A percentile compares a stretch with the other conserved stretches of the same genome.
phyloP scores from a whole-genome alignment of 768 basidiomycete species.

The Boletus rufocinnamomeus region DNA sequence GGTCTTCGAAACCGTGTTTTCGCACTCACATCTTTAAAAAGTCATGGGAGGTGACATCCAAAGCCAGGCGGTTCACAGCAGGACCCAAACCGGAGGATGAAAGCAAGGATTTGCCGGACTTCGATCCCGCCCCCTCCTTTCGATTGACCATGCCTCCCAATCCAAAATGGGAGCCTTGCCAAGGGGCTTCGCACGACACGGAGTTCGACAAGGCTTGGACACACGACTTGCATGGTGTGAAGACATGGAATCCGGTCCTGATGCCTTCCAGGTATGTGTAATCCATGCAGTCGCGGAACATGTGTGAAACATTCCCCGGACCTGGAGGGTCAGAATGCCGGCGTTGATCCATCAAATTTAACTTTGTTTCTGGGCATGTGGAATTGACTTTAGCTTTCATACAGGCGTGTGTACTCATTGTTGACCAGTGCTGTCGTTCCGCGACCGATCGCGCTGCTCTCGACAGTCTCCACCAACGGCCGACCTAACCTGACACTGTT shows the following conservation, averaged over 20 bases:
- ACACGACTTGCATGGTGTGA: conserved; percentile 38
- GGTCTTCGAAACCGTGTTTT: conserved; percentile 2
- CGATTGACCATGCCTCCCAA: conserved; percentile 40
- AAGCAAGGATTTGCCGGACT: conserved; percentile 14
- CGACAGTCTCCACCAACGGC: conserved; percentile 53
- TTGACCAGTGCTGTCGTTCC: conserved; percentile 62
- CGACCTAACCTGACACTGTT: conserved; percentile 65
- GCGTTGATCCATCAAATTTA: conserved; percentile 16
- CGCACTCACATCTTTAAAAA: conserved; percentile 1
- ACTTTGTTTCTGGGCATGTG: conserved; percentile 20
- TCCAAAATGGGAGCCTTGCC: conserved; percentile 46
- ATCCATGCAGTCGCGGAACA: conserved; percentile 12
- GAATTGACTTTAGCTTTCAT: conserved; percentile 25
- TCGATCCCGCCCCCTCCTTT: conserved; percentile 34
- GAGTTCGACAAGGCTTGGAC: conserved; percentile 31
- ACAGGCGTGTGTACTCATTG: conserved; percentile 46
- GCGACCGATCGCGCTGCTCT: conserved; percentile 63
- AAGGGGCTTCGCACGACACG: conserved; percentile 33
- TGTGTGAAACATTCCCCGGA: background rate
- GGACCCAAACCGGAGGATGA: conserved; percentile 1
- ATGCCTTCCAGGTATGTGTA: conserved; percentile 33
- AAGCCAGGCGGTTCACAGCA: conserved; percentile 7
- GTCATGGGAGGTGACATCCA: background rate
- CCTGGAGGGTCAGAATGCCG: conserved; percentile 1
- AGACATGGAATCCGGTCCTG: conserved; percentile 43